These are phyloP conservation scores for Trypanosoma rangeli DNA, from an alignment of 208 protist genomes.

Conservation along the genomic window DNA sequence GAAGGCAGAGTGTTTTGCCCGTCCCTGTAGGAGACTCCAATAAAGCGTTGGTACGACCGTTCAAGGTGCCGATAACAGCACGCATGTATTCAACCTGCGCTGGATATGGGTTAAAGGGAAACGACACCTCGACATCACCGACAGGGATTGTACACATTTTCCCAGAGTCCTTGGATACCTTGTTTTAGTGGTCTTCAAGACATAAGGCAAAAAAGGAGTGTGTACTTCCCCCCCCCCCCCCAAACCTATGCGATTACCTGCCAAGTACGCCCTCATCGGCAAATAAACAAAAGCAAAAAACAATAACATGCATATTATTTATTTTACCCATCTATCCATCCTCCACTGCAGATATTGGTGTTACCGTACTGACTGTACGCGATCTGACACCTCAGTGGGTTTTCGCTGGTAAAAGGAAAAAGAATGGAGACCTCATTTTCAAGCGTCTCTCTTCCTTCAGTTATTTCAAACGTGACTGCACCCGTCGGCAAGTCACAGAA, in stretches of 20 bases:
- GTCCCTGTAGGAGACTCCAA: constrained; percentile 98
- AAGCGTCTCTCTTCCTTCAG: too few species aligned
- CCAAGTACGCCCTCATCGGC: neutral
- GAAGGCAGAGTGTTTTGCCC: constrained; percentile 97
- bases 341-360: neutral
- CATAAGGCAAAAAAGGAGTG: neutral
- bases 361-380: neutral
- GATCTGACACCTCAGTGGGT: neutral
- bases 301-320: neutral
- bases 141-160: constrained; percentile 44
- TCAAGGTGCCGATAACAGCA: constrained; percentile 88
- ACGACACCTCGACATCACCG: constrained; percentile 53
- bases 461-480: too few species aligned
- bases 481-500: too few species aligned
- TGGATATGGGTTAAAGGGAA: constrained; percentile 94
- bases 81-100: constrained; percentile 96
- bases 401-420: neutral
- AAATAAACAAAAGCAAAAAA: constrained; percentile 2
- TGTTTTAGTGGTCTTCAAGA: neutral
- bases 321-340: neutral
- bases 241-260: neutral
- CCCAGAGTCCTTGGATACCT: neutral
- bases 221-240: neutral
- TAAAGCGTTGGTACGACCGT: constrained; percentile 86
- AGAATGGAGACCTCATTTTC: too few species aligned